phyloP scores from a whole-genome alignment of 1,284 basidiomycete species.

The Vanrija humicola region DNA sequence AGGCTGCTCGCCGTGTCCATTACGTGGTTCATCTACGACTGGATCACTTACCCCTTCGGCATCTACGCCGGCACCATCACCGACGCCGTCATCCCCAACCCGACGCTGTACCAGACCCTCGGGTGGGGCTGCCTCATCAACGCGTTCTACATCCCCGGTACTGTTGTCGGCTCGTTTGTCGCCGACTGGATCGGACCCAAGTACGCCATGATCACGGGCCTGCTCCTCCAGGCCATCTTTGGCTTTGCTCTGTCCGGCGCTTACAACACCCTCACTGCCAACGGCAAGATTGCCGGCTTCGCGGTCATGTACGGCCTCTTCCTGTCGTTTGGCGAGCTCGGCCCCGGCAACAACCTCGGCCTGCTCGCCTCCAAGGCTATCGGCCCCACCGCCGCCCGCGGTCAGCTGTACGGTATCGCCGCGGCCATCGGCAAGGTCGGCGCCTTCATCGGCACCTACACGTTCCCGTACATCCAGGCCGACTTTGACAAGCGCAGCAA shows the following conservation, averaged over 20 bases:
- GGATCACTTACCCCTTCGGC: slow-evolving; percentile 59
- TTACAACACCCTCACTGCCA: slow-evolving; percentile 52
- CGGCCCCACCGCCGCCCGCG: slow-evolving; percentile 76
- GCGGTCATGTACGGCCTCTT: slow-evolving; percentile 88
- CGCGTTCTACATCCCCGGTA: slow-evolving; percentile 50
- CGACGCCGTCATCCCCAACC: slow-evolving; percentile 15
- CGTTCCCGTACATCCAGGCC: slow-evolving; percentile 65
- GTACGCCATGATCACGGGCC: slow-evolving; percentile 70
- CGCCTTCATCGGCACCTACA: slow-evolving; percentile 71
- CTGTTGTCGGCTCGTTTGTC: slow-evolving; percentile 31
- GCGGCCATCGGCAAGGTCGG: slow-evolving; percentile 75
- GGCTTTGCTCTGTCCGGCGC: slow-evolving; percentile 84
- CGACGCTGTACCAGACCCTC: slow-evolving; percentile 31
- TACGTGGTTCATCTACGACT: slow-evolving; percentile 68
- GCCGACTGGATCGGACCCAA: slow-evolving; percentile 43
- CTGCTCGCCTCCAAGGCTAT: slow-evolving; percentile 69
- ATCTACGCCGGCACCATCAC: slow-evolving; percentile 69
- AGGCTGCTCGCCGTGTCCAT: slow-evolving; percentile 27
- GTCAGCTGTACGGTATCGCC: slow-evolving; percentile 76
- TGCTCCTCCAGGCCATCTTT: slow-evolving; percentile 66
- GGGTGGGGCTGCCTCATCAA: slow-evolving; percentile 50
- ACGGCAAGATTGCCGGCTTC: slow-evolving; percentile 62
- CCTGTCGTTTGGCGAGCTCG: slow-evolving; percentile 65
- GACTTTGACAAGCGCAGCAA: slow-evolving; percentile 16
- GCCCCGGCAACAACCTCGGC: slow-evolving; percentile 73